Base-by-base conservation (phyloP, 139 green algal genomes). In the Haematococcus sp. region DNA sequence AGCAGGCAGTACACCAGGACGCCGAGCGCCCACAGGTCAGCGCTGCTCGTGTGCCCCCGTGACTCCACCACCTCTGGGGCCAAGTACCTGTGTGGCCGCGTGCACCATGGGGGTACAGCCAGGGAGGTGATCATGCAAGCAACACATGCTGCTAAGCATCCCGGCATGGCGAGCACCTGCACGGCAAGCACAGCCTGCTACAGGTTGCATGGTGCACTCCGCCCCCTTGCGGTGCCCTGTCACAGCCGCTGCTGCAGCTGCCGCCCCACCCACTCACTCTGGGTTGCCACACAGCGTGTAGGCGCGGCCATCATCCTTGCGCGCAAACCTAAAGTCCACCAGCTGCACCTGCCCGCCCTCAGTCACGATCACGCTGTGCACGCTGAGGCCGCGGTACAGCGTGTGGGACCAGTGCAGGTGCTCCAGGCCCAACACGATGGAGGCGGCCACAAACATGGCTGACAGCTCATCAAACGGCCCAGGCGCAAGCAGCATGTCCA, bases 241-340 rank as follows among this genome's bases (percentile, higher is more conserved):
- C n/a, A 28, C 64, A 11, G 40, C 40, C 7, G 40, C 40, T 11
- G 40, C 7, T 49, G 40, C 40, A 49, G 40, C 11, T 19, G 40
- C n/a, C 40, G 11, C 40, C 32, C 35, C 34, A 27, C 2, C 2
- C n/a, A 63, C 66, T 72, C 84, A 92, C 69, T 92, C 87, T 3
- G 88, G 90, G 52, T 82, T 68, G 16, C 91, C 91, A 33, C 91
- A 95, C 30, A 96, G 61, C 30, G 89, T 95, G 77, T 84, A 94
- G 4, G 88, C 89, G 72, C 86, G 86, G 16, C 81, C 80, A 35
- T 86, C 75, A 55, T 80, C 43, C 40, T 70, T 67, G 31, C 86
- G 87, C 0, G 87, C 82, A 81, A 93, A 92, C 28, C 84, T 75
- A 32, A 87, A 79, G 76, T 87, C 86, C 31, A 83, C 74, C 32